These are phyloP conservation scores for Lactifluus hygrophoroides DNA, from an alignment of 768 basidiomycete genomes.

Conservation along the genomic window DNA sequence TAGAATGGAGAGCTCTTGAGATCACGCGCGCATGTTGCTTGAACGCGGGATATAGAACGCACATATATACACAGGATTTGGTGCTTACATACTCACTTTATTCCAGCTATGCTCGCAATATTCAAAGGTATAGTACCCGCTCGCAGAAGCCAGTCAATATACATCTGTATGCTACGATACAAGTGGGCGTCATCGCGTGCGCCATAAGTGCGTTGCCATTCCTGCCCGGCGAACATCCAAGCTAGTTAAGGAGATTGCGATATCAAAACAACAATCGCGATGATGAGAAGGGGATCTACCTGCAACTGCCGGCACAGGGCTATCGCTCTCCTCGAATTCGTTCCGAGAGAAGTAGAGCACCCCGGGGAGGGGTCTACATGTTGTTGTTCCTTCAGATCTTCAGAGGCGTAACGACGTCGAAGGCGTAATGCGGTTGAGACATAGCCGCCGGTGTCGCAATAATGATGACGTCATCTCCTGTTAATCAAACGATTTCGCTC, in stretches of 20 bases:
- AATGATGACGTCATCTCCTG: too few species aligned
- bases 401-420: too few species aligned
- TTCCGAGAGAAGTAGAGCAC: constrained; percentile 45
- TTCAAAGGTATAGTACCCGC: constrained; percentile 27
- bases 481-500: too few species aligned
- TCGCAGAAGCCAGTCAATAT: constrained; percentile 40
- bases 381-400: too few species aligned
- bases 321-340: constrained; percentile 36
- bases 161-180: constrained; percentile 33
- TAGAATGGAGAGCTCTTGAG: too few species aligned
- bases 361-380: constrained; percentile 45
- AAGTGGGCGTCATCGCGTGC: constrained; percentile 24
- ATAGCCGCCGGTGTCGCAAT: too few species aligned
- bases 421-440: too few species aligned
- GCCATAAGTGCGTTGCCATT: constrained; percentile 40
- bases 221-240: constrained; percentile 44
- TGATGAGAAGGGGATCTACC: constrained; percentile 26
- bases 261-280: background rate
- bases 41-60: too few species aligned
- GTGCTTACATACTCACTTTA: too few species aligned
- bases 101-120: background rate
- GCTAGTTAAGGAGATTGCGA: constrained; percentile 23
- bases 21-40: too few species aligned
- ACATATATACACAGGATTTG: too few species aligned
- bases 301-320: constrained; percentile 40